A percentile compares a stretch with the other conserved stretches of the same genome.
These are phyloP conservation scores for Coemansia sp. DNA, from an alignment of 192 early-diverging fungal genomes.

Conservation along the genomic window DNA sequence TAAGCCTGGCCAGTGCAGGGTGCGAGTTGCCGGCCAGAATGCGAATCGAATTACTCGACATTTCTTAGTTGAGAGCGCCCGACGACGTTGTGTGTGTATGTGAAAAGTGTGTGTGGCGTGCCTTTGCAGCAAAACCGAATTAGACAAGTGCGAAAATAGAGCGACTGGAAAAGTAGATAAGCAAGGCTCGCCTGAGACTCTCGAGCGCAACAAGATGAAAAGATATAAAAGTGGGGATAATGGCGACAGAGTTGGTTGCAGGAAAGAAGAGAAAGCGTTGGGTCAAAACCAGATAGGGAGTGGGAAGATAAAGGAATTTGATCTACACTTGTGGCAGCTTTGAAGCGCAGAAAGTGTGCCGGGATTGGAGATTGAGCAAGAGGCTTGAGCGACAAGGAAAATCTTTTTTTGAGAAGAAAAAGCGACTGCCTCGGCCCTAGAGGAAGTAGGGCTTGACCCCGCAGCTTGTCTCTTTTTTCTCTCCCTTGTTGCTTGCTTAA, in stretches of 20 bases:
- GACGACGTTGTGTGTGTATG: conserved; percentile 5
- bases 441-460: no score
- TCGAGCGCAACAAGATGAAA: not conserved
- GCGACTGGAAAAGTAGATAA: not conserved
- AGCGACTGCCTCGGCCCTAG: not conserved
- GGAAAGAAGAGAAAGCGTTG: not conserved
- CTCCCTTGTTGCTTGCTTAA: not conserved
- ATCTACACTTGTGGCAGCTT: not conserved
- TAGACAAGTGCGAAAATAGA: not conserved
- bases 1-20: conserved; percentile 85
- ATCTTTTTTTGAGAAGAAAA: not conserved
- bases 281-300: not conserved
- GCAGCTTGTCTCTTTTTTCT: not conserved
- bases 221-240: conserved; percentile 9
- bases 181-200: not conserved
- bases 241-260: conserved; percentile 1
- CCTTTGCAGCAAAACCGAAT: not conserved
- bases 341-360: not conserved
- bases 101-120: not conserved
- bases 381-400: not conserved
- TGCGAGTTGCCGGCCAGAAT: conserved; percentile 98
- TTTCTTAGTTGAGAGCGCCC: conserved; percentile 17
- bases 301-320: conserved; percentile 1
- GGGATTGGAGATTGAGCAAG: not conserved
- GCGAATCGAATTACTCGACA: conserved; percentile 93